These are phyloP conservation scores for Ilex aquifolium DNA, from an alignment of 257 asterid genomes.

Conservation along the genomic window DNA sequence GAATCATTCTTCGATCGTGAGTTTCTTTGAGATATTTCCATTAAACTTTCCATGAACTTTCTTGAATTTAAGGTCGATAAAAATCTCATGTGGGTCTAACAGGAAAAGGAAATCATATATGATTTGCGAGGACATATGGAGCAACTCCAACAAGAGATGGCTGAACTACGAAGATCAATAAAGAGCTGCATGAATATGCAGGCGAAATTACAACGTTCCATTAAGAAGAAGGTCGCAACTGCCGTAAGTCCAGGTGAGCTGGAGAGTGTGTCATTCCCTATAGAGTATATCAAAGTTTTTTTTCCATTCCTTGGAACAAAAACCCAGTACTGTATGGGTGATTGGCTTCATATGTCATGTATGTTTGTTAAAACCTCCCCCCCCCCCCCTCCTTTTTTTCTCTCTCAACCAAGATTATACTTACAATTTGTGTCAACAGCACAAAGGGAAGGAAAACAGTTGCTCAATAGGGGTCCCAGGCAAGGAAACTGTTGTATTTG, in stretches of 20 bases:
- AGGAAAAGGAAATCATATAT: constrained; percentile 80
- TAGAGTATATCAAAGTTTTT: too few species aligned
- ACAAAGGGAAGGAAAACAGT: constrained; percentile 29
- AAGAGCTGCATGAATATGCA: constrained; percentile 68
- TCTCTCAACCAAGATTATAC: not conserved
- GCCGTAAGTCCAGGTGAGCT: constrained; percentile 46
- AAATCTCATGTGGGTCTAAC: constrained; percentile 9
- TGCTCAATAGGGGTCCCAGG: constrained; percentile 16
- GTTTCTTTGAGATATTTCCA: constrained; percentile 17
- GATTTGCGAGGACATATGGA: constrained; percentile 81
- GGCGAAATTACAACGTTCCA: constrained; percentile 47
- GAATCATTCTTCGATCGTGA: constrained; percentile 50
- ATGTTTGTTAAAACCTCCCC: too few species aligned
- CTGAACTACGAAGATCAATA: constrained; percentile 64
- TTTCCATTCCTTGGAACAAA: too few species aligned
- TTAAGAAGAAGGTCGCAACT: constrained; percentile 42
- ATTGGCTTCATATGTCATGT: too few species aligned
- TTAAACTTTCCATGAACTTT: not conserved
- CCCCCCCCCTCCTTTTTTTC: not conserved
- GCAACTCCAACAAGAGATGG: constrained; percentile 67
- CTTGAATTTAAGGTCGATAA: too few species aligned
- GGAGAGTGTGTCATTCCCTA: not conserved
- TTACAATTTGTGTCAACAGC: constrained; percentile 28
- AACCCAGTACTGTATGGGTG: too few species aligned
- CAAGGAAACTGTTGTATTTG: constrained; percentile 61